Conservation (phyloP, 139 green algal species). For the Coelastrella sp. region DNA sequence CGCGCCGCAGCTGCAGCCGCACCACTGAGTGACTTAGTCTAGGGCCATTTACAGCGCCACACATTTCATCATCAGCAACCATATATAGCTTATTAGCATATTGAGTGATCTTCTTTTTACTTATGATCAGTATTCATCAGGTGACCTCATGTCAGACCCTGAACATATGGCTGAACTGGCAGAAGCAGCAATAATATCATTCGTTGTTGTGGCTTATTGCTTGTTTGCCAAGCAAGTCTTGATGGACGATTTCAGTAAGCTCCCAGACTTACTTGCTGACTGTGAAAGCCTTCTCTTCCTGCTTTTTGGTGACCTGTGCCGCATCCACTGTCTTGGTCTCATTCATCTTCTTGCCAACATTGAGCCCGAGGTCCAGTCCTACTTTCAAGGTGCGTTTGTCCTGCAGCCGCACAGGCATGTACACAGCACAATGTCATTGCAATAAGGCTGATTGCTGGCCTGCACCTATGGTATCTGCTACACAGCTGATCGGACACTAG, state of each 20-base stretch:
- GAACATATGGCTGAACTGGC: too few relatives aligned
- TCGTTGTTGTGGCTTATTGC: too few relatives aligned
- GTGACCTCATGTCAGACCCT: neutral
- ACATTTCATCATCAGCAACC: too few relatives aligned
- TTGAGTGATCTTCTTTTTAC: too few relatives aligned
- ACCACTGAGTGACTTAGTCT: neutral
- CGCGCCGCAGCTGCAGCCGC: neutral
- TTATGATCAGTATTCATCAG: too few relatives aligned
- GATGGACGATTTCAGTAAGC: neutral
- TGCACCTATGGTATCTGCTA: neutral
- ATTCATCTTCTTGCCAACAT: conserved; percentile 64
- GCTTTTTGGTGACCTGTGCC: conserved; percentile 40
- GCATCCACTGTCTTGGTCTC: conserved; percentile 53
- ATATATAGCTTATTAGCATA: too few relatives aligned
- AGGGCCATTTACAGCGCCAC: neutral
- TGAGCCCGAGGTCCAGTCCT: conserved; percentile 66
- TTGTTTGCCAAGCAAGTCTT: too few relatives aligned
- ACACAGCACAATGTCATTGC: neutral
- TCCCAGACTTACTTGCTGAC: conserved; percentile 60
- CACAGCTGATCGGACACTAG: neutral
- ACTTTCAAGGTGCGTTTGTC: conserved; percentile 69
- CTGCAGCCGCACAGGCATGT: conserved; percentile 32
- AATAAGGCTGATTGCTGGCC: neutral
- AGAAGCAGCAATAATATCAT: too few relatives aligned
- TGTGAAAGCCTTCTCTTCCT: conserved; percentile 58